Base-by-base conservation (phyloP, 2,329 filamentous ascomycete species). In the Bipolaris zeicola region DNA sequence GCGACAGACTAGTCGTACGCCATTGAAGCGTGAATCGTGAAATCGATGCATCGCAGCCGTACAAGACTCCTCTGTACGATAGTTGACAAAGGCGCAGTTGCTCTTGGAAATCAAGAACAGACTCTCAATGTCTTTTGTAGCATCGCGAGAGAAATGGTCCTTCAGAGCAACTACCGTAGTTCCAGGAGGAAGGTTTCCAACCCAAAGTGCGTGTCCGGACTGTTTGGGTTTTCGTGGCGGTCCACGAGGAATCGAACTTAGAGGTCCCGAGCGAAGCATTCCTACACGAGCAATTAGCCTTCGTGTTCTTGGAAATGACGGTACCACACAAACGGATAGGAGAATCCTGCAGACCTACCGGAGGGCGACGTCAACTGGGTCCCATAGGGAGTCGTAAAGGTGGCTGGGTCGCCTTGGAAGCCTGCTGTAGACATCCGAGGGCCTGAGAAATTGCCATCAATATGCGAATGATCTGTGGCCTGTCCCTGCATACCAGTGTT, bases 31-130 rank as follows among this genome's bases (percentile, higher is more conserved):
- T 1, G 92, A 96, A 69, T 98, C 93, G 74, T 98, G 92, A 42
- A 98, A 89, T 64, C 91, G 87, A 43, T 87, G 84, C 79, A 96
- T 91, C 0, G 94, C 94, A 7, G 85, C 82, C 6, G 85, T 78
- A 71, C 92, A 97, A 5, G 87, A 86, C 3, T 81, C 78, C 67
- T 96, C 92, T 48, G 91, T 89, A 61, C 88, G 90, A 74, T 96
- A 98, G 71, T 98, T 98, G 63, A 96, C 92, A 78, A 98, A 98
- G 0, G 93, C 94, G 70, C 94, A 98, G 72, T 97, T 97, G 74
- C 93, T 97, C 75, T 97, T 97, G 0, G 93, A 94, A 38, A 98
- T 98, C 34, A 98, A 80, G 65, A 98, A 97, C 0, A 98, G 80
- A 44, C 92, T 96, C 72, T 96, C 90, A 20, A 98, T 86, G 1